Evolutionary conservation across 179 eudicot species (phyloP).

Genomic region (Camellia oleifera): DNA sequence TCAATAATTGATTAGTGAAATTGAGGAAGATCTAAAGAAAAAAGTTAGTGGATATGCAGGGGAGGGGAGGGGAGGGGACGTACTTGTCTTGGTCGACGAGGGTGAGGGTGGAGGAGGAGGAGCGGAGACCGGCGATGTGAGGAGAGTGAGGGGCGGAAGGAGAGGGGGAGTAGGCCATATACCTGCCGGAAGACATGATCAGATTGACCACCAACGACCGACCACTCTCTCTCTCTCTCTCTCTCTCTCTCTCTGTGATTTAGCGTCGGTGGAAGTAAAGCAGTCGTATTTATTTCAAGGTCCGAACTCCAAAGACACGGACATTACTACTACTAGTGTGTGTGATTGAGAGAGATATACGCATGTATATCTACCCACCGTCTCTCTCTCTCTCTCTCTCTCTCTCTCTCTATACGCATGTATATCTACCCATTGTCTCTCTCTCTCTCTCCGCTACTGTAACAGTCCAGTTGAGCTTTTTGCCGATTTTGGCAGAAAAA

Average conservation of each 20-base stretch:
- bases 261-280: background rate
- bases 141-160: constrained; percentile 97
- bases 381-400: too few relatives aligned
- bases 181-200: constrained; percentile 87
- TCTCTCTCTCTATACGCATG: too few relatives aligned
- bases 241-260: background rate
- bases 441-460: too few relatives aligned
- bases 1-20: background rate
- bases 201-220: constrained; percentile 12
- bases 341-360: background rate
- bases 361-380: too few relatives aligned
- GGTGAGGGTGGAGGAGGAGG: constrained; percentile 68
- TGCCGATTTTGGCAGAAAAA: too few relatives aligned
- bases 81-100: constrained; percentile 77
- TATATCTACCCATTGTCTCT: too few relatives aligned
- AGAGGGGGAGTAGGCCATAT: constrained; percentile 91
- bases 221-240: constrained; percentile 15
- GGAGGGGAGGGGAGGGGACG: background rate
- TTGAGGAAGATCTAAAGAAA: constrained; percentile 18
- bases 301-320: background rate
- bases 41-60: background rate
- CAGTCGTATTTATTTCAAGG: constrained; percentile 14
- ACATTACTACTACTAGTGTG: background rate
- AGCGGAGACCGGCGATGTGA: constrained; percentile 69
- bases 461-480: too few relatives aligned